phyloP scores from a whole-genome alignment of 106 monocot species.

The Dactylorhiza incarnata region DNA sequence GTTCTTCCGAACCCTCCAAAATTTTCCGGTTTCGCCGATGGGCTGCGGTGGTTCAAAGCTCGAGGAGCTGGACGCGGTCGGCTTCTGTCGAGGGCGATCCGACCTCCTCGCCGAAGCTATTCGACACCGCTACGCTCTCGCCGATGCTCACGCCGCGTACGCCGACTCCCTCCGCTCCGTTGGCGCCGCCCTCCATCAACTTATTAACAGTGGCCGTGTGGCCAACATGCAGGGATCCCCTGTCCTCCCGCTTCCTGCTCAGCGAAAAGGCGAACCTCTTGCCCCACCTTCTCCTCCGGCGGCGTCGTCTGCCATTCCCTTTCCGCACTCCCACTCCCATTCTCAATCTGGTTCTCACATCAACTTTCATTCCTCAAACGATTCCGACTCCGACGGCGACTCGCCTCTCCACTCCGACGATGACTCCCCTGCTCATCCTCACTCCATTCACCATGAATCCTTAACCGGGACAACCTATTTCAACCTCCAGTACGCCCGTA shows the following conservation, averaged over 20 bases:
- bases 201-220: slow-evolving; percentile 25
- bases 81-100: slow-evolving; percentile 46
- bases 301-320: neutral
- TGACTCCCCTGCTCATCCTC: slow-evolving; percentile 19
- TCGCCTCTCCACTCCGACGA: slow-evolving; percentile 39
- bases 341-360: slow-evolving; percentile 67
- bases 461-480: slow-evolving; percentile 3
- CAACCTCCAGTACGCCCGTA: slow-evolving; percentile 41
- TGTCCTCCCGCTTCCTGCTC: slow-evolving; percentile 49
- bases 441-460: slow-evolving; percentile 7
- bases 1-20: too few species aligned
- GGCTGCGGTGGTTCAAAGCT: slow-evolving; percentile 79
- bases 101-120: slow-evolving; percentile 55
- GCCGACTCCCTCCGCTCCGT: slow-evolving; percentile 45
- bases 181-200: slow-evolving; percentile 39
- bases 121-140: slow-evolving; percentile 61
- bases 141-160: slow-evolving; percentile 74
- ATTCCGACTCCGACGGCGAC: slow-evolving; percentile 29
- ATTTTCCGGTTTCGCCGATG: slow-evolving; percentile 20
- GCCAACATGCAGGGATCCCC: slow-evolving; percentile 24
- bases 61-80: slow-evolving; percentile 60
- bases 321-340: slow-evolving; percentile 21
- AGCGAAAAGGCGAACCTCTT: slow-evolving; percentile 49
- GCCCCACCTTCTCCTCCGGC: slow-evolving; percentile 17
- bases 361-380: slow-evolving; percentile 45